phyloP scores from a whole-genome alignment of 768 basidiomycete genomes.

The Pleurotus pulmonarius region DNA sequence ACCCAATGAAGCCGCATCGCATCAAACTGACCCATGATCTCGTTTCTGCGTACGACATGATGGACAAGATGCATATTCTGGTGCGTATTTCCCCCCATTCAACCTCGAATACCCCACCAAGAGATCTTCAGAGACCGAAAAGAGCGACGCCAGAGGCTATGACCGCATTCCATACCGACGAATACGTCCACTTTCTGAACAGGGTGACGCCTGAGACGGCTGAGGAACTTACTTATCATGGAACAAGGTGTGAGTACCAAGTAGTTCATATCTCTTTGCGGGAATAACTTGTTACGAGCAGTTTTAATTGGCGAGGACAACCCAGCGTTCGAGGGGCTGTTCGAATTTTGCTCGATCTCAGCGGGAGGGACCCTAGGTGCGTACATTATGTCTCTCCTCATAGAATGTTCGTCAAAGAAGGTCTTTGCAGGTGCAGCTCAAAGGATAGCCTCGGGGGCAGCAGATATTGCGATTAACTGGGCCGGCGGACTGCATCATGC shows the following conservation, averaged over 20 bases:
- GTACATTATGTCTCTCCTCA: conserved; percentile 18
- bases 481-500: conserved; percentile 98
- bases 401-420: conserved; percentile 1
- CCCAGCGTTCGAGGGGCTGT: conserved; percentile 96
- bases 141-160: conserved; percentile 72
- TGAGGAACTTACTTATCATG: conserved; percentile 80
- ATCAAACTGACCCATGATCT: conserved; percentile 94
- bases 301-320: conserved; percentile 88
- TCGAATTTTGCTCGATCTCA: conserved; percentile 98
- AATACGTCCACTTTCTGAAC: conserved; percentile 91
- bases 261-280: background rate
- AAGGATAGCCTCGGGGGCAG: conserved; percentile 58
- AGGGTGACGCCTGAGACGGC: conserved; percentile 90
- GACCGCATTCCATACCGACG: conserved; percentile 97
- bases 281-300: background rate
- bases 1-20: conserved; percentile 95
- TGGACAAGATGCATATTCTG: conserved; percentile 91
- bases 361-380: conserved; percentile 99
- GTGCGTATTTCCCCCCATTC: conserved; percentile 39
- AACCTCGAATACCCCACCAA: background rate
- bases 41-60: conserved; percentile 86
- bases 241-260: conserved; percentile 72
- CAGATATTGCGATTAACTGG: conserved; percentile 99
- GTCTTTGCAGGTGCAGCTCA: conserved; percentile 7
- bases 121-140: conserved; percentile 52